These are phyloP conservation scores for Colletotrichum ledebouriae DNA, from an alignment of 2,329 filamentous ascomycete species.

Conservation along the genomic window DNA sequence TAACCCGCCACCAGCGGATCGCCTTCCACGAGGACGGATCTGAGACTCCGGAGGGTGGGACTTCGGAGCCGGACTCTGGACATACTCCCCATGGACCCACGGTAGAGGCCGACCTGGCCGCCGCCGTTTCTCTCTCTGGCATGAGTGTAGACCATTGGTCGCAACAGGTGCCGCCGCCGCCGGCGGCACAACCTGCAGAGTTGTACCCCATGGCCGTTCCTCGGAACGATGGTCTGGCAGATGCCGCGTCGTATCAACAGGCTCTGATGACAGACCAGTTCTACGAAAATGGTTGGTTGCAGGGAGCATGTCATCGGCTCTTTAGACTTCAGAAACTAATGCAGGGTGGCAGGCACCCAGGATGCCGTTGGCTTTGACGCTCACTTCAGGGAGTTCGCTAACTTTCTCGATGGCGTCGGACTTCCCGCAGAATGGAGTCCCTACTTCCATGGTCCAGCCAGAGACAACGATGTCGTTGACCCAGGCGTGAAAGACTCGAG, in stretches of 20 bases:
- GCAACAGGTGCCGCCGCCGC: conserved; percentile 32
- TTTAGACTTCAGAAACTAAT: not conserved
- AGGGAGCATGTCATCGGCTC: not conserved
- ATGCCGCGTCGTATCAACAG: conserved; percentile 46
- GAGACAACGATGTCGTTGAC: conserved; percentile 45
- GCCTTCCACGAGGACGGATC: conserved; percentile 51
- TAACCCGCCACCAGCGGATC: conserved; percentile 60
- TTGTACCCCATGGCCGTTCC: conserved; percentile 34
- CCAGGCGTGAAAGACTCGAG: conserved; percentile 36
- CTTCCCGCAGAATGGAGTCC: conserved; percentile 56
- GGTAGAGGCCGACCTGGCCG: conserved; percentile 46
- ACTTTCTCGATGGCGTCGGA: conserved; percentile 54
- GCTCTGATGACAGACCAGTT: conserved; percentile 46
- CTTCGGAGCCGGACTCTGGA: conserved; percentile 47
- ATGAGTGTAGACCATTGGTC: conserved; percentile 49
- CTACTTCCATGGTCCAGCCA: conserved; percentile 50
- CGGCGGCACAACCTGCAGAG: conserved; percentile 4
- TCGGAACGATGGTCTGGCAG: conserved; percentile 29
- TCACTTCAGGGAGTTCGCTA: conserved; percentile 55
- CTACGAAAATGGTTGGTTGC: conserved; percentile 44
- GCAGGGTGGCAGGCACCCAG: conserved; percentile 21
- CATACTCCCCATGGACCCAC: conserved; percentile 46
- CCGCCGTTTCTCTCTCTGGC: conserved; percentile 51
- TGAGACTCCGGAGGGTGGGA: conserved; percentile 25
- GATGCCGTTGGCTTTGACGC: conserved; percentile 45